These are phyloP conservation scores for Sporobolomyces phaffii DNA, from an alignment of 768 basidiomycete species.

Conservation along the genomic window DNA sequence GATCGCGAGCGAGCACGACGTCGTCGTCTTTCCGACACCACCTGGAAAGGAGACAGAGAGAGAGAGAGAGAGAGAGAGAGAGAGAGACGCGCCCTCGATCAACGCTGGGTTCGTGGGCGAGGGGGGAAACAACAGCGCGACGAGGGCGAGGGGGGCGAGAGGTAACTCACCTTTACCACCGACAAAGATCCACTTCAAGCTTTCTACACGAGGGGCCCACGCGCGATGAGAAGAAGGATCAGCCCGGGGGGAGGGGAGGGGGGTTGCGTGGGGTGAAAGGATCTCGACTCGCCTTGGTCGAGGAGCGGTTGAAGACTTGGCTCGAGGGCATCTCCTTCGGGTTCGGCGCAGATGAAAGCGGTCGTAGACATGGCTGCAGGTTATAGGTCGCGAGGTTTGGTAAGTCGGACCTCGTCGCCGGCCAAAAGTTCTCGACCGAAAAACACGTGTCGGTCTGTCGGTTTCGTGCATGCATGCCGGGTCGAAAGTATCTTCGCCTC, in stretches of 20 bases:
- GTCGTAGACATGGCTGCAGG: conserved; percentile 16
- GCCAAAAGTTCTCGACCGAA: too few relatives aligned
- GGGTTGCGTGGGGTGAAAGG: neutral
- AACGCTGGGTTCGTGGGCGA: too few relatives aligned
- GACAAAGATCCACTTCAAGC: conserved; percentile 96
- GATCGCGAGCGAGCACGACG: conserved; percentile 94
- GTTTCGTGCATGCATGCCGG: too few relatives aligned
- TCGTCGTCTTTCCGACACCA: conserved; percentile 84
- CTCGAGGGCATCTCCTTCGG: conserved; percentile 57
- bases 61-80: too few relatives aligned
- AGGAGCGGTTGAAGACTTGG: conserved; percentile 90
- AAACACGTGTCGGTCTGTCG: too few relatives aligned
- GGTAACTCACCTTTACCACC: conserved; percentile 99
- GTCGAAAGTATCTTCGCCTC: too few relatives aligned
- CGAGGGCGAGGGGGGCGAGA: too few relatives aligned
- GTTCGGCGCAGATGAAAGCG: conserved; percentile 28
- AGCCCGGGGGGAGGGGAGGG: neutral
- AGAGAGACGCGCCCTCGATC: too few relatives aligned
- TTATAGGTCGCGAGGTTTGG: too few relatives aligned
- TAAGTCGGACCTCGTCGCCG: too few relatives aligned
- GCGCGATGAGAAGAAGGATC: neutral
- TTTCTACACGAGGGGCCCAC: neutral
- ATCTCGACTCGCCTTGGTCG: conserved; percentile 58
- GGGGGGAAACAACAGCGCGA: too few relatives aligned
- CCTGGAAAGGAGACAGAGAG: too few relatives aligned